These are phyloP conservation scores for Globisporangium carolinianum DNA, from an alignment of 352 stramenopile genomes.

Conservation along the genomic window DNA sequence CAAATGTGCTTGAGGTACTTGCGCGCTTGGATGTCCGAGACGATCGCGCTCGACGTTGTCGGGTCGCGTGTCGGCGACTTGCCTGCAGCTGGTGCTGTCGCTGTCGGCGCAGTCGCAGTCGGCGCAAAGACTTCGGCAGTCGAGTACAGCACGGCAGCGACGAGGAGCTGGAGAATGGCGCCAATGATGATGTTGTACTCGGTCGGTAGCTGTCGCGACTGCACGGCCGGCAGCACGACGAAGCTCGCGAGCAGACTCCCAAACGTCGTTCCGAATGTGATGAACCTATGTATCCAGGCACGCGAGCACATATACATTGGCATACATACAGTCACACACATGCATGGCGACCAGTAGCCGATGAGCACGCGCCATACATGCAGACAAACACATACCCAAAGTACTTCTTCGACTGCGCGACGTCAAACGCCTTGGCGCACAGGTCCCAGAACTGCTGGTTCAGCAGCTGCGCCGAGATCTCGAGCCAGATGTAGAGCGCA, in stretches of 20 bases:
- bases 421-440: conserved; percentile 73
- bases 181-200: conserved; percentile 71
- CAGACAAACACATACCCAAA: conserved; percentile 39
- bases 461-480: conserved; percentile 66
- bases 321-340: background rate
- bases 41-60: conserved; percentile 29
- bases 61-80: background rate
- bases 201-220: conserved; percentile 42
- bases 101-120: background rate
- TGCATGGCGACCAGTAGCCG: no score
- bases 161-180: conserved; percentile 39
- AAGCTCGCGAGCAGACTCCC: conserved; percentile 75
- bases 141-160: conserved; percentile 51
- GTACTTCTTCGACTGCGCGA: conserved; percentile 79
- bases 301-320: background rate
- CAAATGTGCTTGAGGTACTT: conserved; percentile 85
- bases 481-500: conserved; percentile 75
- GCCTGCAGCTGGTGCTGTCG: background rate
- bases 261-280: conserved; percentile 79
- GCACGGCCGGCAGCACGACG: conserved; percentile 48
- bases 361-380: background rate
- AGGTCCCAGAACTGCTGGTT: conserved; percentile 86
- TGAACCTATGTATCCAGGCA: conserved; percentile 28
- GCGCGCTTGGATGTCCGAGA: conserved; percentile 55
- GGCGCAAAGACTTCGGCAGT: conserved; percentile 38